Evolutionary conservation across 2,329 filamentous ascomycete species (phyloP), one percentile per base, ranked within the genome.

Genomic region (Penicillium psychrosexuale): DNA sequence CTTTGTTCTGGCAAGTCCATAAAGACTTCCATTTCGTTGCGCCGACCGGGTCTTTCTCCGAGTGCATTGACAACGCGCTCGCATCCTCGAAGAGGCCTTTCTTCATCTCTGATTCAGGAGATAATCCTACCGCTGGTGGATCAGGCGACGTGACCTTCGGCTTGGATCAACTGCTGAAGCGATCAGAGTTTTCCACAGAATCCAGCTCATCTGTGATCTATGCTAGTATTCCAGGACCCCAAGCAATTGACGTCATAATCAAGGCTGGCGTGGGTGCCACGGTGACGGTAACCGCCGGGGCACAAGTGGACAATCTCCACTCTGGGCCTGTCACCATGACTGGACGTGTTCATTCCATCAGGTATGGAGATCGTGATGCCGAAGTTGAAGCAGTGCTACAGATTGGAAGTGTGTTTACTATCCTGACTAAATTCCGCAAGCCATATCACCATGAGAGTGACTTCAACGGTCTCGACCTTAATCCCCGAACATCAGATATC

Each of bases 41-140:
- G 0, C 78, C 78, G 0, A 79, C 80, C 0, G 80, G 78, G 0
- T 75, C 75, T 0, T 77, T 80, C 40, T 63, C 63, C 0, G 73
- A 78, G 57, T 82, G 80, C 38, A 66, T 83, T 0, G 77, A 81
- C 51, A 62, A 67, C 0, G 80, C 80, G 0, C 61, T 82, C 8
- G 57, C 61, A 5, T 74, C 76, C 0, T 53, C 64, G 1, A 66
- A 71, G 15, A 72, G 73, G 8, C 80, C 80, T 0, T 83, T 75
- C 56, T 82, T 82, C 61, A 78, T 83, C 53, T 82, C 80, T 0
- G 80, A 82, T 63, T 82, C 80, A 1, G 80, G 80, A 0, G 80
- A 83, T 54, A 82, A 82, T 48, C 80, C 80, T 7, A 83, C 80
- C 0, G 80, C 80, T 1, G 80, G 80, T 5, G 80, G 80, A 0